Base-by-base conservation (phyloP, 371 early-diverging fungal species). In the Lichtheimia corymbifera region DNA sequence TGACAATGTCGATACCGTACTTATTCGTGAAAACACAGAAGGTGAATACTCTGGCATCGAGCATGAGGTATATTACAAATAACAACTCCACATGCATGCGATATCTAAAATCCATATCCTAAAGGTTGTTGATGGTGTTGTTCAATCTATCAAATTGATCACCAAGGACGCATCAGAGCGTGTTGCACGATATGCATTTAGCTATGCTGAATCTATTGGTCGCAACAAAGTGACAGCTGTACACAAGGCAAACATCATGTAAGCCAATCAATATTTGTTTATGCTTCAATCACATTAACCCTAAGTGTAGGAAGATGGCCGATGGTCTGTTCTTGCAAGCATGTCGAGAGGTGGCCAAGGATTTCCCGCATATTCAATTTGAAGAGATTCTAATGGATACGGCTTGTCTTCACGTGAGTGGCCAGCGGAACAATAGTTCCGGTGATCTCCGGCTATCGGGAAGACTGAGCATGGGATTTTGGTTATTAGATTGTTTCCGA, bases 1-100 rank as follows among this genome's bases (percentile, higher is more conserved):
- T 77, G 92, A 93, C 63, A 90, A 97, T 70, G 99, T 98, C 59
- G 87, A 98, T 82, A 94, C 97, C 35, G 97, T 98, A 45, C 84
- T 98, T 62, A 97, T 98, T 74, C 94, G 99, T 79, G 99, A 98
- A 78, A 98, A 98, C 89, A 98, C 99, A 42, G 99, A 98, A 82
- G 99, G 97, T 67, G 97, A 98, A 83, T 98, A 98, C 87, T 93
- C 93, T 67, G 98, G 98, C 55, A 97, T 98, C 70, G 98, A 97
- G 81, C 98, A 97, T 82, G 92, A 92, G 79, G 91, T 90, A 66
- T 90, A 65, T 35, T 35, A 11, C 11, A 35, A 35, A 35, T 2
- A 11, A 35, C 11, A 22, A 1, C 11, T 35, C 5, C 9, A 35
- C 11, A 35, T 9, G 9, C 35, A 35, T 35, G 5, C 9, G 15